phyloP scores from a whole-genome alignment of 1,284 basidiomycete species.

The Exobasidium rhododendri region DNA sequence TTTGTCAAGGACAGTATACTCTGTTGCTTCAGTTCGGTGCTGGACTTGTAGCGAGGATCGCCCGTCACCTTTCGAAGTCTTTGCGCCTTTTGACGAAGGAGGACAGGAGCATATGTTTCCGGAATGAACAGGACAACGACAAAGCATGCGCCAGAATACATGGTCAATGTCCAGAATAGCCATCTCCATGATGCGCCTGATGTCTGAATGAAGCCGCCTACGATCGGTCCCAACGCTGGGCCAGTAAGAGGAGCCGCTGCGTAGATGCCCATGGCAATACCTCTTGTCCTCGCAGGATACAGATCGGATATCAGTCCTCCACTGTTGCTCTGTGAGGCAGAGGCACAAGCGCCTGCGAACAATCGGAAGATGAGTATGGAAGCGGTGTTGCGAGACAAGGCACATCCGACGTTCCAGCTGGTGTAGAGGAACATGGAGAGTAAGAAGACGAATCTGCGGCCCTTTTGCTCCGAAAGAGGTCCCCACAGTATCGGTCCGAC shows the following conservation, averaged over 20 bases:
- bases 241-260: conserved; percentile 11
- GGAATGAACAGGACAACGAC: not conserved
- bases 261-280: conserved; percentile 15
- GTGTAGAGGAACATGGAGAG: not conserved
- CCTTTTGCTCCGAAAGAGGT: conserved; percentile 5
- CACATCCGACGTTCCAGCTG: not conserved
- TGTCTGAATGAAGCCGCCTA: conserved; percentile 6
- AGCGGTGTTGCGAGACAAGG: not conserved
- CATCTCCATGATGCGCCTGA: not conserved
- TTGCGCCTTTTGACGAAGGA: not conserved
- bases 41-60: not conserved
- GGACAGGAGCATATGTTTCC: not conserved
- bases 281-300: conserved; percentile 1
- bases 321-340: conserved; percentile 14
- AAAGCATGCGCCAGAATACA: not conserved
- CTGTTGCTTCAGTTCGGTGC: no score
- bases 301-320: conserved; percentile 18
- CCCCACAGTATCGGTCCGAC: conserved; percentile 6
- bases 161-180: not conserved
- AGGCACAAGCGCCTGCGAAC: not conserved
- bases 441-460: not conserved
- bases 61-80: not conserved
- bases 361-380: not conserved
- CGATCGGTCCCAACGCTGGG: conserved; percentile 12
- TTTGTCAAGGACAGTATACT: no score